Conservation (phyloP, 768 basidiomycete species). For the Russula sp. region DNA sequence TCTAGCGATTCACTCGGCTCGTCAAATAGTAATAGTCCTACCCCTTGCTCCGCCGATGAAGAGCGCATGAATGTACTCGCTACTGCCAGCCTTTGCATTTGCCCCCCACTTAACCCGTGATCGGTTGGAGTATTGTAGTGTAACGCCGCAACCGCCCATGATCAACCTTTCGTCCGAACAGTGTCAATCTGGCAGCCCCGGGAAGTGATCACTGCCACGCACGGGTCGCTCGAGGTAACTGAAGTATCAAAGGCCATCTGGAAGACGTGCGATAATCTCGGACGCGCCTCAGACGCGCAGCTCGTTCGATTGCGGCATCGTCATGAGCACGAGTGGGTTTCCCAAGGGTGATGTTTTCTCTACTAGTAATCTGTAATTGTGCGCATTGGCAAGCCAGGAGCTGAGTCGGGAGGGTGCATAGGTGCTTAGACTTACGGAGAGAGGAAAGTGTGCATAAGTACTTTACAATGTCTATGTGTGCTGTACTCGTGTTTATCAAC, state of each 20-base stretch:
- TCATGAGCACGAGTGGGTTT: constrained; percentile 51
- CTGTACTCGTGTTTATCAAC: no score
- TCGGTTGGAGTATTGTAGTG: neutral
- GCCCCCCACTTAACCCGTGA: constrained; percentile 53
- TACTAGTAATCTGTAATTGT: constrained; percentile 49
- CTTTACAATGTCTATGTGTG: no score
- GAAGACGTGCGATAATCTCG: constrained; percentile 55
- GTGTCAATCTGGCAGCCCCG: constrained; percentile 50
- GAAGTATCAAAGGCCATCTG: constrained; percentile 61
- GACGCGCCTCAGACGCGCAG: constrained; percentile 70
- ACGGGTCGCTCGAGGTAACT: constrained; percentile 69
- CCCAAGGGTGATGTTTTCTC: constrained; percentile 72
- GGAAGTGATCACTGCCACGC: constrained; percentile 51
- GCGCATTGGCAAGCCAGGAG: neutral
- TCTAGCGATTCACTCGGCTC: constrained; percentile 71
- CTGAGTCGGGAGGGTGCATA: neutral
- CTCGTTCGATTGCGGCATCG: constrained; percentile 54
- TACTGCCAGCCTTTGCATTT: constrained; percentile 72
- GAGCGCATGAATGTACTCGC: constrained; percentile 71
- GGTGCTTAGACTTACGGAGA: constrained; percentile 47
- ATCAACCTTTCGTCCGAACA: constrained; percentile 55
- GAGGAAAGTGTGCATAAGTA: constrained; percentile 73
- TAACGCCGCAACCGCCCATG: neutral
- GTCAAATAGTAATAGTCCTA: constrained; percentile 62
- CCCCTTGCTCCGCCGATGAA: constrained; percentile 38